A percentile compares a stretch with the other conserved stretches of the same genome.
Conservation (phyloP, 2,329 filamentous ascomycete species). For the Colletotrichum cereale region DNA sequence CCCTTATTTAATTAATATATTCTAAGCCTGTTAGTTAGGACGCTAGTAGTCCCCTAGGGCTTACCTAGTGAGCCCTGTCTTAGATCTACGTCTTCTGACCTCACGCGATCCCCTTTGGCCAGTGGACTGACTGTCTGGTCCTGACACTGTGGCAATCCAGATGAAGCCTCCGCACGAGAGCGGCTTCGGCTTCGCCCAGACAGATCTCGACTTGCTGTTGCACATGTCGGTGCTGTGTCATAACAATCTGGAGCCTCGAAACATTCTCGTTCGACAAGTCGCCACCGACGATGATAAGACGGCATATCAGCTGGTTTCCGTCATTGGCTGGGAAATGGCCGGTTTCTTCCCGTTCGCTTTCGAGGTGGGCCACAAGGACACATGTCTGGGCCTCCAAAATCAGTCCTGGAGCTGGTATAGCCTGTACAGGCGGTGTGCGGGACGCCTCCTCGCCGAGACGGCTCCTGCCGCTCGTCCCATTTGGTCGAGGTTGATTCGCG, state of each 20-base stretch:
- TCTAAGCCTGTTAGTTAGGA: too few species aligned
- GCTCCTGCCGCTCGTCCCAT: not conserved
- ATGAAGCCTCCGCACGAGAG: not conserved
- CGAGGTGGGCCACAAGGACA: slow-evolving; percentile 18
- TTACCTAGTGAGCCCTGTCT: too few species aligned
- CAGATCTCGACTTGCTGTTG: slow-evolving; percentile 2
- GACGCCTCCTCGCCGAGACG: not conserved
- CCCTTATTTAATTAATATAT: too few species aligned
- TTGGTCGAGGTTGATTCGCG: not conserved
- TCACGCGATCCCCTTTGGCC: too few species aligned
- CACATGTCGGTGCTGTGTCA: slow-evolving; percentile 12
- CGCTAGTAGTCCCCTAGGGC: too few species aligned
- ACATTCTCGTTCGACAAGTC: slow-evolving; percentile 6
- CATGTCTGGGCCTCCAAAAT: slow-evolving; percentile 1
- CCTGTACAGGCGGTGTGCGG: not conserved
- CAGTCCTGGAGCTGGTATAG: slow-evolving; percentile 22
- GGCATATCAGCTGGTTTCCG: not conserved
- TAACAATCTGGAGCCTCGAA: slow-evolving; percentile 29
- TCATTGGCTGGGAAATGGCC: slow-evolving; percentile 19
- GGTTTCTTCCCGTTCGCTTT: slow-evolving; percentile 20
- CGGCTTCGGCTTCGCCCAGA: not conserved
- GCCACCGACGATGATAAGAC: not conserved
- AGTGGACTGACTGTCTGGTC: too few species aligned
- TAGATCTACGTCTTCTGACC: too few species aligned
- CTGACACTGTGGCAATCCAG: not conserved